Evolutionary conservation across 1,139 yeast species (phyloP).

Genomic region (Zygoascus meyerae): DNA sequence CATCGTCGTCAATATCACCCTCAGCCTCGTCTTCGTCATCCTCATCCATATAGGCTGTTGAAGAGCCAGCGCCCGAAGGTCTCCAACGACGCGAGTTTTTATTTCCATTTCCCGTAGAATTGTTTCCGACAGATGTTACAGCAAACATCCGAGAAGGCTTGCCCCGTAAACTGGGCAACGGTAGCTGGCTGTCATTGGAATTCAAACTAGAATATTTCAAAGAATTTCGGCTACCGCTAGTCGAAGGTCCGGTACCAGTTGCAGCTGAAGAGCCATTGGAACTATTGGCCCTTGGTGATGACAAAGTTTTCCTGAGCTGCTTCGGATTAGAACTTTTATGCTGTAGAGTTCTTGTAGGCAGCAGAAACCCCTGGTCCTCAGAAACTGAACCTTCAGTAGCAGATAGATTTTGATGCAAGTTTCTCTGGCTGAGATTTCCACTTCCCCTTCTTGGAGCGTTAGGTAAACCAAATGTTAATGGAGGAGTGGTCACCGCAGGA

Average conservation of each 20-base stretch:
- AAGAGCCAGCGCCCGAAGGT: slow-evolving; percentile 13
- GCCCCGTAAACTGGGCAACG: slow-evolving; percentile 9
- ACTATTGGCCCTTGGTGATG: slow-evolving; percentile 4
- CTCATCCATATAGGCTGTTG: slow-evolving; percentile 20
- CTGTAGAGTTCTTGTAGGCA: not conserved
- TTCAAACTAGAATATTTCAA: slow-evolving; percentile 7
- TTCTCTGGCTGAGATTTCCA: not conserved
- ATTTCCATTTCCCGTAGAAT: slow-evolving; percentile 10
- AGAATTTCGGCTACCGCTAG: slow-evolving; percentile 1
- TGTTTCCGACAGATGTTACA: slow-evolving; percentile 9
- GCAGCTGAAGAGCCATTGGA: not conserved
- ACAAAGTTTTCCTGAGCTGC: not conserved
- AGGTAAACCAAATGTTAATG: not conserved
- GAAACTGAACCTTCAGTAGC: slow-evolving; percentile 3
- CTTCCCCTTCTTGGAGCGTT: not conserved
- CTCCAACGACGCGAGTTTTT: slow-evolving; percentile 29
- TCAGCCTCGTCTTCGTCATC: slow-evolving; percentile 24
- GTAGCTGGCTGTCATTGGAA: slow-evolving; percentile 8
- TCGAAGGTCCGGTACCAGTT: not conserved
- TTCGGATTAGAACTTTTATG: not conserved
- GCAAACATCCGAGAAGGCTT: slow-evolving; percentile 11
- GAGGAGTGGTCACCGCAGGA: slow-evolving; percentile 2
- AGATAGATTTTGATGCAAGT: slow-evolving; percentile 1
- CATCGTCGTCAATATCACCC: slow-evolving; percentile 30
- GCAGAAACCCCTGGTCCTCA: not conserved